A percentile compares a stretch with the other conserved stretches of the same genome.
Evolutionary conservation across 352 stramenopile genomes (phyloP).

Genomic region (Phytophthora cryptogea): DNA sequence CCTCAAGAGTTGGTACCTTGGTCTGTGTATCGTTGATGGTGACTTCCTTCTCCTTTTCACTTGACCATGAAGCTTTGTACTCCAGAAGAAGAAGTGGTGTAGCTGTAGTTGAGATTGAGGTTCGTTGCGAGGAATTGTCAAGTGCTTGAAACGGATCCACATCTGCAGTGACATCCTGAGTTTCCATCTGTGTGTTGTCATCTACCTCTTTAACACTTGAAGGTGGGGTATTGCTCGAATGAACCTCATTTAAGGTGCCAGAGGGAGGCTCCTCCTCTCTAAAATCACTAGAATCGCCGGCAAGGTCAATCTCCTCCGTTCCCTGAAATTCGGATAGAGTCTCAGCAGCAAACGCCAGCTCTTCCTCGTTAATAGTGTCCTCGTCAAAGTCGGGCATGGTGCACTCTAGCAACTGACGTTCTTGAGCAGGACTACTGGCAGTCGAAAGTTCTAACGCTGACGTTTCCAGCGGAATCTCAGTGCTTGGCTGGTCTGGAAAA

Average conservation of each 20-base stretch:
- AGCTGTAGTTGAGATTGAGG: not conserved
- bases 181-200: not conserved
- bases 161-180: not conserved
- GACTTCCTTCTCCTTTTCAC: not conserved
- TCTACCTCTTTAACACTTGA: not conserved
- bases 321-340: not conserved
- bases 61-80: conserved; percentile 8
- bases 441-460: not conserved
- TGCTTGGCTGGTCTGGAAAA: not conserved
- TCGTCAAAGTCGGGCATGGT: not conserved
- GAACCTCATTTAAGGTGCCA: not conserved
- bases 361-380: not conserved
- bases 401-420: not conserved
- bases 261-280: not conserved
- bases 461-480: not conserved
- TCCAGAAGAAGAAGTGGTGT: conserved; percentile 22
- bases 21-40: not conserved
- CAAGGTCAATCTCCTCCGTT: not conserved
- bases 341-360: not conserved
- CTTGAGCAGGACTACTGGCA: not conserved
- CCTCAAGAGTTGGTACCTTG: not conserved
- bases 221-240: not conserved
- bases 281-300: not conserved
- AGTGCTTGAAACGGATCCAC: not conserved
- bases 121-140: not conserved